Conservation (phyloP, 1,284 basidiomycete species). For the Irpex lacteus region DNA sequence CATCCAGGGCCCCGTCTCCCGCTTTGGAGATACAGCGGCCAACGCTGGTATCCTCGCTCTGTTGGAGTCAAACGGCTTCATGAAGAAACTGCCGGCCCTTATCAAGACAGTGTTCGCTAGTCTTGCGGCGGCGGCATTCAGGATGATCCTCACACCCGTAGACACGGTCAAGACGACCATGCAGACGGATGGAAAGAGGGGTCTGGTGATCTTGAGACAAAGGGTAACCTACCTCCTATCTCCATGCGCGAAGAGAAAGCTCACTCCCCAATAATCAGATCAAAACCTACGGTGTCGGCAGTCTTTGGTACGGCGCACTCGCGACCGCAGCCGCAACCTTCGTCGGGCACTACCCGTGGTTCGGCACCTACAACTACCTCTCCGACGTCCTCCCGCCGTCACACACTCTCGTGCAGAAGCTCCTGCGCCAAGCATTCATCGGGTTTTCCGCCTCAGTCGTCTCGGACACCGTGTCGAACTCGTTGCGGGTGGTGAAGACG, state of each 20-base stretch:
- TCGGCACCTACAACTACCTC: conserved; percentile 83
- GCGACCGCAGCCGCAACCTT: conserved; percentile 90
- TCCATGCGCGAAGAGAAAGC: neutral
- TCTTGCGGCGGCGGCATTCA: conserved; percentile 69
- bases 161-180: conserved; percentile 92
- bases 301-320: conserved; percentile 84
- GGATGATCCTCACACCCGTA: conserved; percentile 84
- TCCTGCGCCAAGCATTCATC: conserved; percentile 80
- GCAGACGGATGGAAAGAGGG: conserved; percentile 80
- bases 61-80: conserved; percentile 64
- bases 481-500: conserved; percentile 88
- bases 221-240: conserved; percentile 44
- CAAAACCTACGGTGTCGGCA: conserved; percentile 69
- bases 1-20: conserved; percentile 71
- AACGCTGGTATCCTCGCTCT: conserved; percentile 80
- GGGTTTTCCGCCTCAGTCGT: conserved; percentile 81
- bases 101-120: conserved; percentile 74
- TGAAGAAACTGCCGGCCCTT: conserved; percentile 58
- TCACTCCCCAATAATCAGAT: conserved; percentile 39
- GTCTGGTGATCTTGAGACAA: conserved; percentile 59
- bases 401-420: conserved; percentile 51
- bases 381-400: conserved; percentile 57
- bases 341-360: conserved; percentile 89
- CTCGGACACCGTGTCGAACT: conserved; percentile 84
- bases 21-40: conserved; percentile 89